Evolutionary conservation across 1,284 basidiomycete genomes (phyloP), one percentile per base, ranked within the genome.

Genomic region (Ganoderma sinense): DNA sequence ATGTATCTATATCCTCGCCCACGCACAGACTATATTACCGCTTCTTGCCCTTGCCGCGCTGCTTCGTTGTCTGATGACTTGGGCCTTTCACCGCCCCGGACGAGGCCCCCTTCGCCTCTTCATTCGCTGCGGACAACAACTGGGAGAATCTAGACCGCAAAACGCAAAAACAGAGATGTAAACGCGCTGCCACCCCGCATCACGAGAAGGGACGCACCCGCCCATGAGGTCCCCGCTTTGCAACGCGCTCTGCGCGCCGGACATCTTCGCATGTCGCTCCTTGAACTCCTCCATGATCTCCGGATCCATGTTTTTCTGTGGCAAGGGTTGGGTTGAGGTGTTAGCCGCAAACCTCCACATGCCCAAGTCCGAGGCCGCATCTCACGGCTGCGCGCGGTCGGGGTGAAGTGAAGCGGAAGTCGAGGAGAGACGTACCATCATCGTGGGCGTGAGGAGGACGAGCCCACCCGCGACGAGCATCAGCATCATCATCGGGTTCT

Each of bases 401-500:
- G 62, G 11, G 33, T 20, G 23, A 18, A 6, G 11, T 26, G 20
- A 23, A 5, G 11, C 18, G 10, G 29, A 40, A 23, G 60, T 10
- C 7, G 3, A 36, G 59, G 29, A 16, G 18, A 26, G 18, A 77
- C 87, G 71, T 72, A 95, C 94, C 85, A 92, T 92, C 71, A 96
- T 79, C 78, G 93, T 95, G 1, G 95, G 95, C 87, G 92, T 89
- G n/a, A 84, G 88, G 26, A 94, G 81, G 81, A 94, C 88, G 87
- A 96, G 88, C 41, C 83, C 82, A 39, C 86, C 94, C 56, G 86
- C 91, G 73, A 88, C 84, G 23, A 91, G 83, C 91, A 95, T 94
- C 83, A 96, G 88, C 69, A 97, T 82, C 82, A 95, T 92, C 95
- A 97, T 96, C 2, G 95, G 95, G 78, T 89, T 95, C 75, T 92